Conservation (phyloP, 2,329 filamentous ascomycete genomes). For the Pestalotiopsis sp. region DNA sequence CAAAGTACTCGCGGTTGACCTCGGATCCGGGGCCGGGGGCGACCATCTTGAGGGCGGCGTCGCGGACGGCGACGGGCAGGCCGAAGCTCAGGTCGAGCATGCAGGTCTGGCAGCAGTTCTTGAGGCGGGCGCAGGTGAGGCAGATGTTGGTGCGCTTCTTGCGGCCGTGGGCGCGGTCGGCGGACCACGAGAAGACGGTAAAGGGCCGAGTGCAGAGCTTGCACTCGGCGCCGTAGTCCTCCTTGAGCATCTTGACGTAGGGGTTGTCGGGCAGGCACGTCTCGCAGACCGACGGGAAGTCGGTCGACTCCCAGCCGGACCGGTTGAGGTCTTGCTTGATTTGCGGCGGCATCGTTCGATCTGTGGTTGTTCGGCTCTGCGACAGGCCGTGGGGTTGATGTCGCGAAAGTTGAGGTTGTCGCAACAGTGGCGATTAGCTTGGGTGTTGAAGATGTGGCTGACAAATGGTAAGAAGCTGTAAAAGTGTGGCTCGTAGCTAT, state of each 20-base stretch:
- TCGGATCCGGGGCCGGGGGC: conserved; percentile 89
- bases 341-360: conserved; percentile 72
- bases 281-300: conserved; percentile 88
- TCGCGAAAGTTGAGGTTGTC: background rate
- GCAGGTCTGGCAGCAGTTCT: conserved; percentile 98
- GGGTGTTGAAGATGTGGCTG: conserved; percentile 7
- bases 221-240: conserved; percentile 89
- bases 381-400: background rate
- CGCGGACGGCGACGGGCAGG: conserved; percentile 89
- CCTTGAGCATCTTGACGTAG: conserved; percentile 98
- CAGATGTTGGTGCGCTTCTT: conserved; percentile 96
- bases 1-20: conserved; percentile 96
- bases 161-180: conserved; percentile 81
- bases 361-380: background rate
- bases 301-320: conserved; percentile 92
- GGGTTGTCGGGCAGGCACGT: conserved; percentile 94
- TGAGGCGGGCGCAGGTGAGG: conserved; percentile 91
- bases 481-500: background rate
- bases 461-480: background rate
- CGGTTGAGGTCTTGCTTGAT: conserved; percentile 96
- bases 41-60: conserved; percentile 97
- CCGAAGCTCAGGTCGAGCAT: conserved; percentile 98
- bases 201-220: conserved; percentile 92
- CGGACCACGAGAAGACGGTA: conserved; percentile 93
- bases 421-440: background rate